phyloP scores from a whole-genome alignment of 2,329 filamentous ascomycete species.

The Cercospora beticola region DNA sequence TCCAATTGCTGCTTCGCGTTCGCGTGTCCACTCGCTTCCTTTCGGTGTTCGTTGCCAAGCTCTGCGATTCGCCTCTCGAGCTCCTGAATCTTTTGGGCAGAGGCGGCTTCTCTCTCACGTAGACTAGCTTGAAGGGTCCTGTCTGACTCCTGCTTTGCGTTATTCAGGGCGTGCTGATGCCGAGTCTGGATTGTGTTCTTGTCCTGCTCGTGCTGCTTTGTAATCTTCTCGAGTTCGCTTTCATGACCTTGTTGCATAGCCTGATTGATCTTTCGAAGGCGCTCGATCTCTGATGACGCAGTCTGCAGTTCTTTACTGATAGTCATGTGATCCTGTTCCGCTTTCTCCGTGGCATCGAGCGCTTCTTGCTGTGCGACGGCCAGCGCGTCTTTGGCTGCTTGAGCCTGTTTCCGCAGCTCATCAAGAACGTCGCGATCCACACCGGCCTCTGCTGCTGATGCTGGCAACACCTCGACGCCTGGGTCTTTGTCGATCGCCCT shows the following conservation, averaged over 20 bases:
- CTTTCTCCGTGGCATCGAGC: conserved; percentile 54
- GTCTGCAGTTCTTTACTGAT: conserved; percentile 51
- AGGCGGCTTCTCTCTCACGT: conserved; percentile 30
- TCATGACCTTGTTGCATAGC: conserved; percentile 69
- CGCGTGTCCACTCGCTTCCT: conserved; percentile 32
- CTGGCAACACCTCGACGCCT: conserved; percentile 77
- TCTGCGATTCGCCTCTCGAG: conserved; percentile 33
- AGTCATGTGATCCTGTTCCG: conserved; percentile 48
- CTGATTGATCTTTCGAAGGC: conserved; percentile 67
- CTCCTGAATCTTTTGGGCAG: conserved; percentile 33
- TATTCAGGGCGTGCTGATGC: conserved; percentile 37
- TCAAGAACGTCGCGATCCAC: conserved; percentile 94
- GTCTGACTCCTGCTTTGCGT: conserved; percentile 31
- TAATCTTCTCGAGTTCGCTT: conserved; percentile 47
- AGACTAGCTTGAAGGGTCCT: conserved; percentile 29
- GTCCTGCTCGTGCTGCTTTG: conserved; percentile 48
- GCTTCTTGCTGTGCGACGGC: conserved; percentile 58
- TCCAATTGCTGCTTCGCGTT: conserved; percentile 39
- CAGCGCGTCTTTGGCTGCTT: conserved; percentile 65
- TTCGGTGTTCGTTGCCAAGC: conserved; percentile 34
- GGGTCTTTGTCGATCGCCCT: conserved; percentile 89
- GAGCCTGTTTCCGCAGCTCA: conserved; percentile 72
- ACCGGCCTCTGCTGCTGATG: conserved; percentile 80
- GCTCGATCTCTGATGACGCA: conserved; percentile 46
- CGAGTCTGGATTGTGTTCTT: conserved; percentile 33